Evolutionary conservation across 1,139 yeast species (phyloP).

Genomic region (Candida pseudoviswanathii): DNA sequence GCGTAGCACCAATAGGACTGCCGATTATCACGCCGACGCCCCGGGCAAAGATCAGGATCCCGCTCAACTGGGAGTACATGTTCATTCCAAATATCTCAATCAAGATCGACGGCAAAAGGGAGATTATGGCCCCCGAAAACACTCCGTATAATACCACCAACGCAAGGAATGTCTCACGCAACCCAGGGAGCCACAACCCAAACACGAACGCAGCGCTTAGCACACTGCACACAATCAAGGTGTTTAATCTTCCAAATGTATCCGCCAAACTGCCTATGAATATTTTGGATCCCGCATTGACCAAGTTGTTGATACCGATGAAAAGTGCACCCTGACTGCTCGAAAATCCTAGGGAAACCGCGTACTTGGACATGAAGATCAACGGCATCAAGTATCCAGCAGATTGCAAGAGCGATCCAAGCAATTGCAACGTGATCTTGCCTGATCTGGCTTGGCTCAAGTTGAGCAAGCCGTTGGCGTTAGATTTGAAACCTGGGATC

Average conservation of each 20-base stretch:
- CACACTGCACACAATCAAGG: conserved; percentile 35
- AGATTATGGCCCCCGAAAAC: conserved; percentile 39
- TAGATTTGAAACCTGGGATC: conserved; percentile 20
- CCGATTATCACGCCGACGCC: conserved; percentile 37
- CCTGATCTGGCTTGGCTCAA: conserved; percentile 20
- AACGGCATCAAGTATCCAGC: conserved; percentile 46
- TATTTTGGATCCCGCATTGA: conserved; percentile 42
- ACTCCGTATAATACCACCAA: conserved; percentile 43
- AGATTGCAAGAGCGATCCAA: conserved; percentile 38
- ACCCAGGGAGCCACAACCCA: conserved; percentile 29
- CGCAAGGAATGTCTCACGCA: conserved; percentile 28
- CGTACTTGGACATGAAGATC: conserved; percentile 44
- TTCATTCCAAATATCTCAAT: conserved; percentile 40
- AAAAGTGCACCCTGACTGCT: conserved; percentile 40
- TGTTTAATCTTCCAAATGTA: conserved; percentile 38
- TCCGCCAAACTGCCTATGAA: conserved; percentile 40
- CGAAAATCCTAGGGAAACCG: conserved; percentile 35
- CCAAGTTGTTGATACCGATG: conserved; percentile 43
- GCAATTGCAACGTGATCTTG: conserved; percentile 28
- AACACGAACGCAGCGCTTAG: conserved; percentile 33
- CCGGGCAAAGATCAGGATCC: conserved; percentile 31
- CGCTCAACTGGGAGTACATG: conserved; percentile 28
- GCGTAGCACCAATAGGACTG: conserved; percentile 34
- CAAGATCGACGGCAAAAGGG: conserved; percentile 41
- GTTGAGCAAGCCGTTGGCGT: conserved; percentile 18